Evolutionary conservation across 2,329 filamentous ascomycete genomes (phyloP).

Genomic region (Malbranchea zuffiana): DNA sequence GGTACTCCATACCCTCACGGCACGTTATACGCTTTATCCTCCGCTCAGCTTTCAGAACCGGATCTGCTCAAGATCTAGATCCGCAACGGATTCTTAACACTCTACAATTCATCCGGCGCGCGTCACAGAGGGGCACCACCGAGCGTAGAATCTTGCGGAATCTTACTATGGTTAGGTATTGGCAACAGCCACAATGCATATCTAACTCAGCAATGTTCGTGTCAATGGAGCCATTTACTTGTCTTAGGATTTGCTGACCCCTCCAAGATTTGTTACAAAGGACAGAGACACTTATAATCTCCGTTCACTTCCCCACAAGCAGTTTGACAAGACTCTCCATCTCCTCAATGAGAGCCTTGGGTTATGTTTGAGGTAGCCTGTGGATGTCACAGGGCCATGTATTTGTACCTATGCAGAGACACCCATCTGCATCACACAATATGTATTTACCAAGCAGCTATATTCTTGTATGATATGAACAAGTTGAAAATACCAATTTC

Average conservation of each 20-base stretch:
- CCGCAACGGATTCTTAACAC: slow-evolving; percentile 35
- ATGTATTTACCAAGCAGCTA: no score
- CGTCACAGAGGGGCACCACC: slow-evolving; percentile 29
- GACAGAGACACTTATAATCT: slow-evolving; percentile 17
- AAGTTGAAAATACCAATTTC: no score
- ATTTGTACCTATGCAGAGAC: no score
- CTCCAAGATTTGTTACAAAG: slow-evolving; percentile 7
- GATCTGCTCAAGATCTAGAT: slow-evolving; percentile 28
- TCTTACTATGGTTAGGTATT: slow-evolving; percentile 35
- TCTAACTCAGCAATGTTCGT: slow-evolving; percentile 27
- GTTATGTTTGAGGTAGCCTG: slow-evolving; percentile 35
- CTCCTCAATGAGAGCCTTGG: slow-evolving; percentile 40
- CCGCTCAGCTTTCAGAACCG: slow-evolving; percentile 33
- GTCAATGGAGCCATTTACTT: slow-evolving; percentile 9
- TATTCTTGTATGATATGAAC: no score
- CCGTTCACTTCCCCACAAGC: slow-evolving; percentile 28
- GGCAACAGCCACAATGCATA: slow-evolving; percentile 27
- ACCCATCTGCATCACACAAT: no score
- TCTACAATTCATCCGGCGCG: slow-evolving; percentile 35
- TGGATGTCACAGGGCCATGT: no score
- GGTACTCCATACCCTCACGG: slow-evolving; percentile 47
- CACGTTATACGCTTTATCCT: slow-evolving; percentile 41
- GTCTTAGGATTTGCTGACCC: neutral
- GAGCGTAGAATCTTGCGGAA: slow-evolving; percentile 41
- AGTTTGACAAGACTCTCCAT: slow-evolving; percentile 36